These are phyloP conservation scores for Chrysanthemum makinoi DNA, from an alignment of 129 eudicot species.

Conservation along the genomic window DNA sequence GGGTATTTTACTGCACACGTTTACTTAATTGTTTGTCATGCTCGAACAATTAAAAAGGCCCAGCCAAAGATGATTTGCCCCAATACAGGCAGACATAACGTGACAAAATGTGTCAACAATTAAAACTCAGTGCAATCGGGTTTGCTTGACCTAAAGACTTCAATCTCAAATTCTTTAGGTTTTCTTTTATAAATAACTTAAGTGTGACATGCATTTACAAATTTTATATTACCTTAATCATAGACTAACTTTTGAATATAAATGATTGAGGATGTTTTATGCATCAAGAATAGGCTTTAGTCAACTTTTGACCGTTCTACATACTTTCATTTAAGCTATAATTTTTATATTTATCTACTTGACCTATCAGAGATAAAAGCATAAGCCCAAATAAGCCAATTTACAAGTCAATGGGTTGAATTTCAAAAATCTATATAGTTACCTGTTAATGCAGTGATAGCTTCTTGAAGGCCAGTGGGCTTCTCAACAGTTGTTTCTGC, in stretches of 20 bases:
- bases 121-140: background rate
- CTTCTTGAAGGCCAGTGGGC: slow-evolving; percentile 87
- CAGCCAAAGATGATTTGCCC: background rate
- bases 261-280: background rate
- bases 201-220: too few species aligned
- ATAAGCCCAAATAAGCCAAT: too few species aligned
- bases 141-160: background rate
- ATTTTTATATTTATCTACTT: background rate
- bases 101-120: background rate
- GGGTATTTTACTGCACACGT: slow-evolving; percentile 49
- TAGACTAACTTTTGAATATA: too few species aligned
- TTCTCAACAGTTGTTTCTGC: slow-evolving; percentile 81
- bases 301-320: background rate
- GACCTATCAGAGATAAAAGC: background rate
- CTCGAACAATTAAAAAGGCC: background rate
- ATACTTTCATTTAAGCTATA: slow-evolving; percentile 1
- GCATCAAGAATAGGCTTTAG: background rate
- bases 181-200: too few species aligned
- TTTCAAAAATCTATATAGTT: background rate
- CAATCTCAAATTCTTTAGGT: background rate
- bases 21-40: background rate
- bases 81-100: background rate
- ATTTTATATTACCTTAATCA: too few species aligned
- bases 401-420: background rate
- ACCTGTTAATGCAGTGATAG: slow-evolving; percentile 67